phyloP scores from a whole-genome alignment of 768 basidiomycete genomes.

The Termitomyces heimii region DNA sequence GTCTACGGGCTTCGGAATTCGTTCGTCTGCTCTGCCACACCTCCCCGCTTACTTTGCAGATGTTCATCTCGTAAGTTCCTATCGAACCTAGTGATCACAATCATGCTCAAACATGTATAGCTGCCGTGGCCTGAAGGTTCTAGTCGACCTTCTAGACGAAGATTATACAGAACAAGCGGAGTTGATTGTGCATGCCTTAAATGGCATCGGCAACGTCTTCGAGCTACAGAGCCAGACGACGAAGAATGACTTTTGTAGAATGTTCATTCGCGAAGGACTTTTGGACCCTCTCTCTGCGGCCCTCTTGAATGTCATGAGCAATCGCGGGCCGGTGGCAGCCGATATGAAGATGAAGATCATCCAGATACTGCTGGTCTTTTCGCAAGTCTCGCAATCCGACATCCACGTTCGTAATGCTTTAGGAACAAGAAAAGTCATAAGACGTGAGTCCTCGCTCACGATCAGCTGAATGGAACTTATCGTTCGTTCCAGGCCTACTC shows the following conservation, averaged over 20 bases:
- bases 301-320: constrained; percentile 81
- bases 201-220: constrained; percentile 93
- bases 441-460: constrained; percentile 51
- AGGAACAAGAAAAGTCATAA: constrained; percentile 82
- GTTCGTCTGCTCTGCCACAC: constrained; percentile 89
- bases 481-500: constrained; percentile 58
- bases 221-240: constrained; percentile 95
- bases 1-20: constrained; percentile 93
- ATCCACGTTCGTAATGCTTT: constrained; percentile 89
- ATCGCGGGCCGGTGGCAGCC: constrained; percentile 53
- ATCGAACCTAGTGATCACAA: background rate
- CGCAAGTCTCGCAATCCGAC: constrained; percentile 94
- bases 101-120: constrained; percentile 29
- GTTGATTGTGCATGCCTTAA: constrained; percentile 87
- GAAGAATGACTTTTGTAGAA: constrained; percentile 96
- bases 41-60: constrained; percentile 90
- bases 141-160: constrained; percentile 95
- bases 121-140: constrained; percentile 89
- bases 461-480: background rate
- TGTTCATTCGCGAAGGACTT: constrained; percentile 95
- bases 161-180: constrained; percentile 90
- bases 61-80: constrained; percentile 92
- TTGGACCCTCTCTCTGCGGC: constrained; percentile 91
- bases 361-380: constrained; percentile 84
- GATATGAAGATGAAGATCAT: constrained; percentile 89